Evolutionary conservation across 2,329 filamentous ascomycete genomes (phyloP).

Genomic region (Fusarium sulawesiense): DNA sequence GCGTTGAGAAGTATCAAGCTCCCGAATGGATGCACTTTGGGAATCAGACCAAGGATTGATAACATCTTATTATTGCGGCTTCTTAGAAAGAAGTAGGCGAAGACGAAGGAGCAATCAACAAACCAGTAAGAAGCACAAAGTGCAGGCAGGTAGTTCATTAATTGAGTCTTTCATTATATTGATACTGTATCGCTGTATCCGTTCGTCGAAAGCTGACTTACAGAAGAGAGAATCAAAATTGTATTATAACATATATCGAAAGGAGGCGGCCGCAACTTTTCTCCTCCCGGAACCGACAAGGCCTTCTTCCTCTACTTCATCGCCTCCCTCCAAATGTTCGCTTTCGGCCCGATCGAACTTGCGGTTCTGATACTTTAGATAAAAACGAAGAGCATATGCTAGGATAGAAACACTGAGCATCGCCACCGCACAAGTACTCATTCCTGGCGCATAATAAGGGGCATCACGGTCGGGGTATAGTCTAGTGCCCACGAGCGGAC

Average conservation of each 20-base stretch:
- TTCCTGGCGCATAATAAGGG: slow-evolving; percentile 72
- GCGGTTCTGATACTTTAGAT: slow-evolving; percentile 64
- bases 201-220: neutral
- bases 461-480: slow-evolving; percentile 71
- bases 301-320: slow-evolving; percentile 54
- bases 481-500: slow-evolving; percentile 75
- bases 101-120: slow-evolving; percentile 7
- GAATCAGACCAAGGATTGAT: neutral
- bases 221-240: neutral
- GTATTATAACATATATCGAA: slow-evolving; percentile 61
- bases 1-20: slow-evolving; percentile 49
- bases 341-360: slow-evolving; percentile 54
- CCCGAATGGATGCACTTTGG: slow-evolving; percentile 51
- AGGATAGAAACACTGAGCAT: slow-evolving; percentile 71
- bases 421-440: slow-evolving; percentile 70
- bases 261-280: slow-evolving; percentile 45
- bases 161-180: slow-evolving; percentile 4
- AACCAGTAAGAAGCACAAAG: slow-evolving; percentile 26
- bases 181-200: neutral
- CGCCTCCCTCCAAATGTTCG: slow-evolving; percentile 37
- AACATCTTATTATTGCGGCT: neutral
- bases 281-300: slow-evolving; percentile 51
- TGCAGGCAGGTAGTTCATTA: slow-evolving; percentile 18
- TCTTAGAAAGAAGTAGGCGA: neutral
- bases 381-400: slow-evolving; percentile 64